phyloP scores from a whole-genome alignment of 2,329 filamentous ascomycete species.

The Setomelanomma holmii region DNA sequence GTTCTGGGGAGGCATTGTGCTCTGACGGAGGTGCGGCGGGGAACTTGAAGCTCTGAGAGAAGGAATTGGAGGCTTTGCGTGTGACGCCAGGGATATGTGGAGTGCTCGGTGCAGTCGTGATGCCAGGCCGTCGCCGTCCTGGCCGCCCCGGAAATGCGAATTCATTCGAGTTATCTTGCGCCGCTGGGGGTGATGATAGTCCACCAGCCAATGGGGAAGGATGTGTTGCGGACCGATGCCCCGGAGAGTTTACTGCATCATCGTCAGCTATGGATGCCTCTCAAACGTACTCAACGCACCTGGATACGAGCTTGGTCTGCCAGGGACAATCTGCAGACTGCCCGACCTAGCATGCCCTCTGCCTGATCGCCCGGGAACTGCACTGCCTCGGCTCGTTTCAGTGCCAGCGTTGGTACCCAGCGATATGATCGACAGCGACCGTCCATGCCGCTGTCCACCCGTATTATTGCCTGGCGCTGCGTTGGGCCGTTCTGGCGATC shows the following conservation, averaged over 20 bases:
- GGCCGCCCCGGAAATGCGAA: conserved; percentile 40
- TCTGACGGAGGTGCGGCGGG: conserved; percentile 53
- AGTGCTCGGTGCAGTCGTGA: conserved; percentile 49
- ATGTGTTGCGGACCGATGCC: conserved; percentile 44
- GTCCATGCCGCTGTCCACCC: conserved; percentile 48
- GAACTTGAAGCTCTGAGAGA: conserved; percentile 64
- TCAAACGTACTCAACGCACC: conserved; percentile 21
- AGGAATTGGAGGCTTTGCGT: conserved; percentile 50
- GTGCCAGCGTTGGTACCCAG: conserved; percentile 53
- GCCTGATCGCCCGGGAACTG: conserved; percentile 53
- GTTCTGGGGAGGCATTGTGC: conserved; percentile 32
- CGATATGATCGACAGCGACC: conserved; percentile 59
- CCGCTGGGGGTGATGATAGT: conserved; percentile 45
- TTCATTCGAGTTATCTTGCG: conserved; percentile 33
- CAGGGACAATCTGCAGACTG: conserved; percentile 77
- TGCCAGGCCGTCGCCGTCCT: conserved; percentile 35
- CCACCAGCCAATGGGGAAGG: conserved; percentile 53
- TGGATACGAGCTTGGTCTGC: conserved; percentile 43
- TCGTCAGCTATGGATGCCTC: conserved; percentile 22
- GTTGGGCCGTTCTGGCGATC: conserved; percentile 30
- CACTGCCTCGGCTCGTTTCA: conserved; percentile 34
- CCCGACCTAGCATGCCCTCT: conserved; percentile 78
- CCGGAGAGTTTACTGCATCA: conserved; percentile 36
- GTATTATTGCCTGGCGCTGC: conserved; percentile 33
- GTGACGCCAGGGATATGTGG: conserved; percentile 48